Conservation (phyloP, 495 filamentous ascomycete species). For the Daldinia grandis region DNA sequence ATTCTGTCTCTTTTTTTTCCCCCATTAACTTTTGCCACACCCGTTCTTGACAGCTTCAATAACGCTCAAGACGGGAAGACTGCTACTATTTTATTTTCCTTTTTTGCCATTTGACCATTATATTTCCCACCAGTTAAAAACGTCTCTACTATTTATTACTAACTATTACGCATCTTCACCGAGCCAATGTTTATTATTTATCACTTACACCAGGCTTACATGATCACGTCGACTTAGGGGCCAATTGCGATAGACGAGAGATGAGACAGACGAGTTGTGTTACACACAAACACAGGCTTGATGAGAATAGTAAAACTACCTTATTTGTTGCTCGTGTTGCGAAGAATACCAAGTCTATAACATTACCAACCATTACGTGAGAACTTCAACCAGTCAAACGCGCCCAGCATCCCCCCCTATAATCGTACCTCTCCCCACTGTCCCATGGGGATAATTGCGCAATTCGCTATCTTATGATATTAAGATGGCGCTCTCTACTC, state of each 20-base stretch:
- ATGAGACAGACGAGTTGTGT: slow-evolving; percentile 7
- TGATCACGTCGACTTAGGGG: slow-evolving; percentile 8
- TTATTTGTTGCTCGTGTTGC: slow-evolving; percentile 10
- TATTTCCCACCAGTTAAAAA: background rate
- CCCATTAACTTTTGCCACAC: slow-evolving; percentile 22
- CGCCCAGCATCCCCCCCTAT: slow-evolving; percentile 6
- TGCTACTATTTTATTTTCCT: background rate
- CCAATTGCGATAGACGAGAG: slow-evolving; percentile 20
- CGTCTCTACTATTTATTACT: background rate
- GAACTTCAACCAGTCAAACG: slow-evolving; percentile 5
- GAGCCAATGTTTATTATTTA: background rate
- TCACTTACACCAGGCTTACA: slow-evolving; percentile 23
- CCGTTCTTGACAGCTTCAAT: background rate
- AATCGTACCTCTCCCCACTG: slow-evolving; percentile 13
- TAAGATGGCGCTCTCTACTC: slow-evolving; percentile 47
- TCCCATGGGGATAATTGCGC: slow-evolving; percentile 38
- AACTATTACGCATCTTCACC: background rate
- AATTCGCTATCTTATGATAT: slow-evolving; percentile 39
- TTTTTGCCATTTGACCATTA: slow-evolving; percentile 1
- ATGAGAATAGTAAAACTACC: slow-evolving; percentile 17
- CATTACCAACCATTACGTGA: slow-evolving; percentile 15
- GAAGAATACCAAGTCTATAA: slow-evolving; percentile 10
- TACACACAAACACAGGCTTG: slow-evolving; percentile 10
- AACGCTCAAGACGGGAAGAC: background rate
- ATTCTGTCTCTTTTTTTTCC: slow-evolving; percentile 15